Percentiles rank a stretch among this genome's conserved stretches.
These are phyloP conservation scores for Polychytrium aggregatum DNA, from an alignment of 192 early-diverging fungal genomes.

Conservation along the genomic window DNA sequence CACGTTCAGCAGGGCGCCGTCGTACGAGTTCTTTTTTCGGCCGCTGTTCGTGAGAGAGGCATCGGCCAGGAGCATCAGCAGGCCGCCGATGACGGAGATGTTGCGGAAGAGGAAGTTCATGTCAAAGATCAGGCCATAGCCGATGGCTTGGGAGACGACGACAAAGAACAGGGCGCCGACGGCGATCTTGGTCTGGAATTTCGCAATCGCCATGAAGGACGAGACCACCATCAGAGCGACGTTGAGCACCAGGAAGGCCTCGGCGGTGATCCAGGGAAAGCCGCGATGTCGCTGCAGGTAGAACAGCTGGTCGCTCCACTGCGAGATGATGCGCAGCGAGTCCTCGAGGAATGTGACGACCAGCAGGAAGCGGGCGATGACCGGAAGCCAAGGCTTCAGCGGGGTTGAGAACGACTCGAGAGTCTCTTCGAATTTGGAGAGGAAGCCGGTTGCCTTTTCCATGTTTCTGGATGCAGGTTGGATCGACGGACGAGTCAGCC, in stretches of 20 bases:
- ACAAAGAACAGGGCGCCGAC: constrained; percentile 73
- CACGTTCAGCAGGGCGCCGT: constrained; percentile 75
- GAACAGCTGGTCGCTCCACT: constrained; percentile 81
- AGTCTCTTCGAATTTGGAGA: constrained; percentile 52
- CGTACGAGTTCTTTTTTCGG: constrained; percentile 63
- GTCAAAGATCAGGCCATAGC: constrained; percentile 90
- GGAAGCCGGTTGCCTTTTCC: constrained; percentile 16
- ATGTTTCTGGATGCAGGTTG: too few relatives aligned
- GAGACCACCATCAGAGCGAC: constrained; percentile 72
- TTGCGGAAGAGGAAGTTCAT: constrained; percentile 81
- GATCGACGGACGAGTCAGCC: too few relatives aligned
- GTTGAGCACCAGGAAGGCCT: constrained; percentile 79
- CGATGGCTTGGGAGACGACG: constrained; percentile 78
- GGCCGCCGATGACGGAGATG: constrained; percentile 85
- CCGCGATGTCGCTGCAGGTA: constrained; percentile 70
- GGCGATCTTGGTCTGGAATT: constrained; percentile 71
- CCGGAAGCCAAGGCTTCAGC: constrained; percentile 84
- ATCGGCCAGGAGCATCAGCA: constrained; percentile 91
- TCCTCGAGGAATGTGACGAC: constrained; percentile 96
- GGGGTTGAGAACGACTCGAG: constrained; percentile 66
- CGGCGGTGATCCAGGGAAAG: constrained; percentile 69
- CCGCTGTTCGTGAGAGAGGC: constrained; percentile 44
- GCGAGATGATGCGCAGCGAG: constrained; percentile 71
- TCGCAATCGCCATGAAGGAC: constrained; percentile 72
- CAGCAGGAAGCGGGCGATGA: constrained; percentile 83